Base-by-base conservation (phyloP, 192 early-diverging fungal species). In the Piromyces finnis region DNA sequence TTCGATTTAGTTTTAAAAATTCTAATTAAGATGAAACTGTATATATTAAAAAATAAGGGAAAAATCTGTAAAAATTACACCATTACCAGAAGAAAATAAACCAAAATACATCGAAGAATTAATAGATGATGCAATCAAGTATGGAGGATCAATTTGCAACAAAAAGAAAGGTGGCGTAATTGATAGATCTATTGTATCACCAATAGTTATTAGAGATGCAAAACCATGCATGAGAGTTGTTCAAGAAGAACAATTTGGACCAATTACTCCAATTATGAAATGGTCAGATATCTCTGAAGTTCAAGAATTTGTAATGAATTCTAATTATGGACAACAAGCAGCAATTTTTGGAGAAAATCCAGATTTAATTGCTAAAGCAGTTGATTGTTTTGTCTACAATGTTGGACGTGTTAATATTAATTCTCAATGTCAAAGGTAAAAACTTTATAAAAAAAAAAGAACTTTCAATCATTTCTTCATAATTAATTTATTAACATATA, bases 181-280 rank as follows among this genome's bases (percentile, higher is more conserved):
- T 78, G 79, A 80, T 22, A 39, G 79, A 29, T 77, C 79, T 18
- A 39, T 80, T 77, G 39, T 80, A 0, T 77, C 79, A 28, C 79
- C 79, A 7, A 22, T 77, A 22, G 39, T 80, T 30, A 39, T 80
- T 30, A 28, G 29, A 30, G 35, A 78, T 37, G 78, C 35, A 18
- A 78, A 30, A 26, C 18, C 78, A 30, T 78, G 35, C 7, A 29
- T 30, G 79, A 18, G 32, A 78, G 79, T 80, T 9, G 78, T 80
- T 13, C 2, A 80, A 29, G 79, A 80, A n/a, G 79, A 80, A 77
- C 79, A 80, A 77, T 80, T 80, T n/a, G 79, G 79, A 28, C 79
- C 79, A 26, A 29, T 80, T 28, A 77, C 14, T 36, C 79, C 79
- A 17, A 27, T 80, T 77, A 77, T 77, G 39, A 30, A 29, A 18